Evolutionary conservation across 257 asterid genomes (phyloP), one percentile per base, ranked within the genome.

Genomic region (Dorcoceras hygrometricum): DNA sequence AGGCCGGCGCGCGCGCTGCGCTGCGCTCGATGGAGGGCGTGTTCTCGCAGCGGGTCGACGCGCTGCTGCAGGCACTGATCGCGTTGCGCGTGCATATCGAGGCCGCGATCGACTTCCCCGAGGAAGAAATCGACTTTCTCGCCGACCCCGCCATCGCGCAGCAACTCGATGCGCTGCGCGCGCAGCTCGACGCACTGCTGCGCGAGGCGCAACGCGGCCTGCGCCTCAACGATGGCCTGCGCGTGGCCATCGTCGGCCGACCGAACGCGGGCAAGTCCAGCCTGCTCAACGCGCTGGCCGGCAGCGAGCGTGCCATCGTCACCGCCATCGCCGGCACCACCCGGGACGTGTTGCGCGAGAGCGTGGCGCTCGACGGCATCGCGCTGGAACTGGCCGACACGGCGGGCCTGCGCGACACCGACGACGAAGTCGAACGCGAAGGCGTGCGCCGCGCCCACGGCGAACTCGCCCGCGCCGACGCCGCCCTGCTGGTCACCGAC

Each of bases 31-130:
- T 53, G n/a, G 18, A 53, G n/a, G 58, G 58, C n/a, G 58, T 20
- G 20, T 53, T 53, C n/a, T 53, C 58, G 18, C 10, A 6, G 5
- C 10, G n/a, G n/a, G n/a, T 53, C 11, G n/a, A 53, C 20, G n/a
- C 58, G 18, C 18, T 53, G n/a, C n/a, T 53, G n/a, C 18, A 53
- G n/a, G n/a, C 10, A 53, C n/a, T 53, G n/a, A 53, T 53, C n/a
- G 18, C 10, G 5, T 53, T 53, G 20, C 58, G 58, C n/a, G 10
- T 53, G 58, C 58, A 53, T 53, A 20, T 53, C n/a, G 58, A 53
- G n/a, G 58, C 58, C 11, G 58, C 58, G n/a, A 53, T 53, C n/a
- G 58, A 53, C n/a, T 53, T 53, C n/a, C 58, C 58, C 4, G 58
- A 53, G n/a, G 58, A 53, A n/a, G 58, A 53, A 53, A 53, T 53